Base-by-base conservation (phyloP, 2,329 filamentous ascomycete genomes). In the Sarocladium kiliense region DNA sequence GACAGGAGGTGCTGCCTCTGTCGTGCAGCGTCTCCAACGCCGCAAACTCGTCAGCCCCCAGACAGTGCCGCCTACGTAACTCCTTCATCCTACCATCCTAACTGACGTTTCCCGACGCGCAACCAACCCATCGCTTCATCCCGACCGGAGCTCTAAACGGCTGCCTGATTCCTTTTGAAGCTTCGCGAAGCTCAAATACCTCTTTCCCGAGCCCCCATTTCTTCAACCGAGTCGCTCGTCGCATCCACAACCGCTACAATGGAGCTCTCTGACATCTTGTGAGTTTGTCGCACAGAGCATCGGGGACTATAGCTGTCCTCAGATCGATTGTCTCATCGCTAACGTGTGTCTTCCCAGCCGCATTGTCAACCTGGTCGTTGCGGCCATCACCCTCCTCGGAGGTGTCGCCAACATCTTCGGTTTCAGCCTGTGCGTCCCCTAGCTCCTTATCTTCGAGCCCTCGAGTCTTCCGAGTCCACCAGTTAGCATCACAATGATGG, bases 251-350 rank as follows among this genome's bases (percentile, higher is more conserved):
- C 50, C 32, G 7, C 30, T 67, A 78, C 69, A 62, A 96, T 96
- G 91, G 91, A 96, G 74, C 89, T 91, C 78, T 93, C 90, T 60
- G 91, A 96, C 75, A 86, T 86, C 71, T 95, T 96, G 91, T 95
- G 80, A 77, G 89, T 66, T 47, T 36, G 53, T 36, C 47, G 47
- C 27, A 51, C 50, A 44, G 57, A 49, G 51, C 54, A 30, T 27
- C 21, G 16, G 47, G 47, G 47, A 23, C 54, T 34, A 26, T 39
- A 37, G 23, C 53, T 23, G 32, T 55, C 42, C 47, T n/a, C 6
- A 11, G 25, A 26, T 36, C 25, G 21, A 23, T 21, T 55, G 27
- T 25, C 45, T 56, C 55, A 57, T 58, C 57, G 67, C 72, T 77
- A 67, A 76, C 65, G 51, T 32, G 58, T 64, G 60, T 54, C 55